These are phyloP conservation scores for Candida pini DNA, from an alignment of 805 yeast species.

Conservation along the genomic window DNA sequence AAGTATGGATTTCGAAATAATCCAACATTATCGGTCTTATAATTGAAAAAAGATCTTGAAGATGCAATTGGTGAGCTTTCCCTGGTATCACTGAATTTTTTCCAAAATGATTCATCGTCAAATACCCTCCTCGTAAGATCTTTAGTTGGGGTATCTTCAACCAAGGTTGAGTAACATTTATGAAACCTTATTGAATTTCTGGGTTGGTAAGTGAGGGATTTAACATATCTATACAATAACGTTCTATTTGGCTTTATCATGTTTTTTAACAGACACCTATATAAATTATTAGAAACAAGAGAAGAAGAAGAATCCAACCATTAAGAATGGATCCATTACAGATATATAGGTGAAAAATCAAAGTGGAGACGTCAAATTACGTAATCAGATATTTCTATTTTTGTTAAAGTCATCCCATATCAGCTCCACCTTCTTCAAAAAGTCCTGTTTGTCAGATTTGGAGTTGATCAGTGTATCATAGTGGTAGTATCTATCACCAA, in stretches of 20 bases:
- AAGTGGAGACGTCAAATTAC: background rate
- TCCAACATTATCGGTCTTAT: conserved; percentile 40
- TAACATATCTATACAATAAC: too few species aligned
- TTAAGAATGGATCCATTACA: too few species aligned
- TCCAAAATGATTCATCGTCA: conserved; percentile 58
- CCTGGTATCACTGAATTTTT: conserved; percentile 34
- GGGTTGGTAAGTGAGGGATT: too few species aligned
- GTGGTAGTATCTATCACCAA: conserved; percentile 16
- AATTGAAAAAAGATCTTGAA: conserved; percentile 21
- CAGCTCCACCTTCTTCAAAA: conserved; percentile 14
- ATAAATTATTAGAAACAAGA: too few species aligned
- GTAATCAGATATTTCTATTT: too few species aligned
- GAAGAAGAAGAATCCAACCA: too few species aligned
- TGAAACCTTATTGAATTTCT: too few species aligned
- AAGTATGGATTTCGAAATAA: conserved; percentile 71
- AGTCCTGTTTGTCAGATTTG: conserved; percentile 12
- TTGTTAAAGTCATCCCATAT: conserved; percentile 18
- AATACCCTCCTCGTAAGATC: conserved; percentile 44
- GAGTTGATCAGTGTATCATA: conserved; percentile 12
- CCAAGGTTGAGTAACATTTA: too few species aligned
- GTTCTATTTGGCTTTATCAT: too few species aligned
- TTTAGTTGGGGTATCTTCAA: background rate
- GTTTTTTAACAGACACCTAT: too few species aligned
- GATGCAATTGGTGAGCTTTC: conserved; percentile 2
- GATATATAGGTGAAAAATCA: background rate